Percentiles rank a stretch among this genome's conserved stretches.
These are phyloP conservation scores for Amanita muscaria DNA, from an alignment of 768 basidiomycete genomes.

Conservation along the genomic window DNA sequence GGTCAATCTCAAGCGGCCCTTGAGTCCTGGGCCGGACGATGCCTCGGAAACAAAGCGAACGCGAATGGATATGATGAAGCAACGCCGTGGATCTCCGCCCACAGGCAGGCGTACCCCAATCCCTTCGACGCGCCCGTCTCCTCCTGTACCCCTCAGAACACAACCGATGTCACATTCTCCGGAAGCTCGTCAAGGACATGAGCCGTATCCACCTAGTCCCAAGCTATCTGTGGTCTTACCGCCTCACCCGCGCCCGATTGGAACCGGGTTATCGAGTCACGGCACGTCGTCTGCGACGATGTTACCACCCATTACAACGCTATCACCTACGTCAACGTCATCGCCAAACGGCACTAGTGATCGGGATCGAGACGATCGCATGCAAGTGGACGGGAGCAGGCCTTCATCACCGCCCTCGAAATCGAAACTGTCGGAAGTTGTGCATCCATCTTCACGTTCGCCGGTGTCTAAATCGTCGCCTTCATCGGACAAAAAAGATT, in stretches of 20 bases:
- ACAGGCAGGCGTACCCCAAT: slow-evolving; percentile 44
- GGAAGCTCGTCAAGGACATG: slow-evolving; percentile 45
- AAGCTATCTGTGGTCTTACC: slow-evolving; percentile 55
- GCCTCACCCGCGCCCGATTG: slow-evolving; percentile 68
- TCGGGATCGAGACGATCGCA: slow-evolving; percentile 41
- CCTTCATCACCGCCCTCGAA: slow-evolving; percentile 45
- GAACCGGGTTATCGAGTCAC: slow-evolving; percentile 39
- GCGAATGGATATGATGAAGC: slow-evolving; percentile 45
- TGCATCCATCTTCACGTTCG: slow-evolving; percentile 40
- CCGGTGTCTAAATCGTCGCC: slow-evolving; percentile 51
- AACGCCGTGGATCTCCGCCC: slow-evolving; percentile 42
- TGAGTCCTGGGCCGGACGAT: slow-evolving; percentile 63
- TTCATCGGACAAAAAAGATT: slow-evolving; percentile 36
- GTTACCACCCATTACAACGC: slow-evolving; percentile 62
- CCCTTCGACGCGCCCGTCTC: slow-evolving; percentile 57
- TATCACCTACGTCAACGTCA: slow-evolving; percentile 52
- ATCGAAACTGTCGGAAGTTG: slow-evolving; percentile 43
- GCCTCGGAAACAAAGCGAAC: slow-evolving; percentile 48
- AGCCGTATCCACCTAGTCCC: slow-evolving; percentile 44
- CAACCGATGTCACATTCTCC: slow-evolving; percentile 65
- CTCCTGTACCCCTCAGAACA: slow-evolving; percentile 66
- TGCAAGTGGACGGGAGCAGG: slow-evolving; percentile 44
- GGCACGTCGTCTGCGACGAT: slow-evolving; percentile 29
- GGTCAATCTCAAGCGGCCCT: slow-evolving; percentile 51
- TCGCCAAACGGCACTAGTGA: slow-evolving; percentile 35